Evolutionary conservation across 83 land plant species (phyloP).

Genomic region (Picea abies): DNA sequence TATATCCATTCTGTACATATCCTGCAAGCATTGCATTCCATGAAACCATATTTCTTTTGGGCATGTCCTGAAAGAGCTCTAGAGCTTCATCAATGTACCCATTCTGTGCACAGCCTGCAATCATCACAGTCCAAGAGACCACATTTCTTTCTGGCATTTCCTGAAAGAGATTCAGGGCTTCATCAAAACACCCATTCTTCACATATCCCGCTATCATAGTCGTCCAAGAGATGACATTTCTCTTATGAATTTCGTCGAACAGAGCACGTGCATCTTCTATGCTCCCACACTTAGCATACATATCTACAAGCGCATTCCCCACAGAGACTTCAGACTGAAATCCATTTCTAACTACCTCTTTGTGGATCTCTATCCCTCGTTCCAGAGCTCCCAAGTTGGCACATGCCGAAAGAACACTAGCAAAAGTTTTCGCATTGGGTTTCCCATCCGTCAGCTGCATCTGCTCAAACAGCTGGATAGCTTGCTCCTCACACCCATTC

Average conservation of each 20-base stretch:
- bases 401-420: slow-evolving; percentile 23
- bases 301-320: background rate
- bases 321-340: background rate
- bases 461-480: slow-evolving; percentile 9
- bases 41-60: slow-evolving; percentile 27
- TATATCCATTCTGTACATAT: slow-evolving; percentile 21
- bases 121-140: slow-evolving; percentile 35
- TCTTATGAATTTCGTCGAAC: background rate
- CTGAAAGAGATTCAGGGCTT: background rate
- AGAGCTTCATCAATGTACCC: slow-evolving; percentile 30
- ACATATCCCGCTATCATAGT: background rate
- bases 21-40: slow-evolving; percentile 51
- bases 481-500: slow-evolving; percentile 16
- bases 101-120: slow-evolving; percentile 39
- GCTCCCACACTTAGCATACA: background rate
- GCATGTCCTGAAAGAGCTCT: slow-evolving; percentile 20
- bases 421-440: slow-evolving; percentile 19
- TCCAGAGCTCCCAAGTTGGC: slow-evolving; percentile 12
- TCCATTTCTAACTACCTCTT: background rate
- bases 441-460: slow-evolving; percentile 15
- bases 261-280: background rate
- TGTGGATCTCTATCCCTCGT: background rate
- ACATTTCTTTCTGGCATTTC: slow-evolving; percentile 10
- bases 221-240: background rate
- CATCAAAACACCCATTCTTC: background rate